A percentile compares a stretch with the other conserved stretches of the same genome.
Conservation (phyloP, 2,329 filamentous ascomycete genomes). For the Waltergamsia citrina region DNA sequence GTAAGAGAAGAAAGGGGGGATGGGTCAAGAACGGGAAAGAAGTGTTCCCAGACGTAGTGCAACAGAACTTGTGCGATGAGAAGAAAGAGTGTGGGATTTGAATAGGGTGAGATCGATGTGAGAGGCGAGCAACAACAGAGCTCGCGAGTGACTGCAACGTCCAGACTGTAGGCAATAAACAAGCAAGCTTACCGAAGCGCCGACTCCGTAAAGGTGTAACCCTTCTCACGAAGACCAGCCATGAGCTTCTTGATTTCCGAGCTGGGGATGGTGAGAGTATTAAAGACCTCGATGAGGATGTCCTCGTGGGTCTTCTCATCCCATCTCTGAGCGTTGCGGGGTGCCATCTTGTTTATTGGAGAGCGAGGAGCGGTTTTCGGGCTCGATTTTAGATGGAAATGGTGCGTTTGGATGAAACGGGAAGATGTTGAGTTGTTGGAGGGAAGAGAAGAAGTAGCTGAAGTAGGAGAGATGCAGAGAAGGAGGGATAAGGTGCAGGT, state of each 20-base stretch:
- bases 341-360: slow-evolving; percentile 13
- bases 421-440: not conserved
- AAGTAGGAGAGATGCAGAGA: not conserved
- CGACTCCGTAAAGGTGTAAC: slow-evolving; percentile 27
- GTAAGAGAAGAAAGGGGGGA: slow-evolving; percentile 3
- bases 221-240: slow-evolving; percentile 22
- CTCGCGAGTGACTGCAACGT: slow-evolving; percentile 4
- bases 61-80: slow-evolving; percentile 2
- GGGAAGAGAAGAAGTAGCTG: not conserved
- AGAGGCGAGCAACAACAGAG: slow-evolving; percentile 2
- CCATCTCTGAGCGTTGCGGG: slow-evolving; percentile 28
- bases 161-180: not conserved
- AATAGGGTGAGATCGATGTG: not conserved
- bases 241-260: slow-evolving; percentile 25
- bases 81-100: not conserved
- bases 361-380: too few species aligned
- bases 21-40: too few species aligned
- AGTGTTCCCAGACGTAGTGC: not conserved
- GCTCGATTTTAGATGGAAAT: too few species aligned
- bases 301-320: slow-evolving; percentile 30
- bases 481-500: slow-evolving; percentile 1
- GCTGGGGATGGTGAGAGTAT: slow-evolving; percentile 20
- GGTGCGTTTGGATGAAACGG: too few species aligned
- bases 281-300: slow-evolving; percentile 30
- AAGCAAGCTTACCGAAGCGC: slow-evolving; percentile 28